A percentile compares a stretch with the other conserved stretches of the same genome.
Evolutionary conservation across 768 basidiomycete genomes (phyloP).

Genomic region (Kwoniella europaea): DNA sequence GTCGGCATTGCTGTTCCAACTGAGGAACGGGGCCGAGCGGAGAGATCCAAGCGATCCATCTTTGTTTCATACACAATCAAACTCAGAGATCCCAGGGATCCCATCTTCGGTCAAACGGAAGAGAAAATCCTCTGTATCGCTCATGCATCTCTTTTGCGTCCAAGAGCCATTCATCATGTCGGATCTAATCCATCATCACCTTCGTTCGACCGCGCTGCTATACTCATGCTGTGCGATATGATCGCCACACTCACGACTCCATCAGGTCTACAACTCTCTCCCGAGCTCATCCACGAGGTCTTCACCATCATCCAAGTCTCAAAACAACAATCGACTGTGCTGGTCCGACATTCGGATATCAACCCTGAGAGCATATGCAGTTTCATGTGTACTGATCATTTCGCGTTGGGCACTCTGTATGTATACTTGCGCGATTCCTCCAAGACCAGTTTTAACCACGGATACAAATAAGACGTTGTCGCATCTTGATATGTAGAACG

Average conservation of each 20-base stretch:
- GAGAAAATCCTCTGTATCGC: not conserved
- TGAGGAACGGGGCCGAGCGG: not conserved
- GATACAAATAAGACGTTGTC: not conserved
- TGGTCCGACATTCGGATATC: not conserved
- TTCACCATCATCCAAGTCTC: not conserved
- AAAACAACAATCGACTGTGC: not conserved
- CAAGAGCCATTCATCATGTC: not conserved
- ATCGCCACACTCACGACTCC: not conserved
- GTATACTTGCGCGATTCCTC: too few species aligned
- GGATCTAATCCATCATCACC: not conserved
- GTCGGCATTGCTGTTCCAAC: not conserved
- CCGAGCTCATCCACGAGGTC: not conserved
- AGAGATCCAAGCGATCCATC: not conserved
- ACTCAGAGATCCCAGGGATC: not conserved
- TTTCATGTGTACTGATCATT: not conserved
- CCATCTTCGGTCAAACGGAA: not conserved
- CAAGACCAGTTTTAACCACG: too few species aligned
- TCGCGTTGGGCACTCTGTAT: not conserved
- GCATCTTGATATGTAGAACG: not conserved
- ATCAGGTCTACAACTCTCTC: not conserved
- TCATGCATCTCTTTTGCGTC: not conserved
- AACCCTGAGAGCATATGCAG: too few species aligned
- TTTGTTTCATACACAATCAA: not conserved
- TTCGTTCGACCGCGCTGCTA: not conserved
- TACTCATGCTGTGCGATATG: not conserved